Conservation (phyloP, 225 moss, liverwort and hornwort genomes). For the Physcomitrium patens region DNA sequence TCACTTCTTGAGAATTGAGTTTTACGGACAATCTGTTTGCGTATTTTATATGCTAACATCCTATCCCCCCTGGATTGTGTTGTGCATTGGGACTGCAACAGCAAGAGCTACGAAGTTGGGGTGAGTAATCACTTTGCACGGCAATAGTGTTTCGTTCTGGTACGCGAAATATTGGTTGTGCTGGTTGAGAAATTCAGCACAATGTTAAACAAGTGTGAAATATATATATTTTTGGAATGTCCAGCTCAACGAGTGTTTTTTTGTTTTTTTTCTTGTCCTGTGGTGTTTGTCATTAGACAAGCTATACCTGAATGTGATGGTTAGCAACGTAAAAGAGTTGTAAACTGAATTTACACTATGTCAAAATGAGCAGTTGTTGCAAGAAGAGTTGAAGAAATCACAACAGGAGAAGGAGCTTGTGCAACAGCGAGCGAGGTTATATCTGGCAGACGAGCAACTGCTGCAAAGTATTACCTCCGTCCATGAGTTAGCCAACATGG, state of each 20-base stretch:
- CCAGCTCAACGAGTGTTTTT: too few species aligned
- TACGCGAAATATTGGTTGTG: not conserved
- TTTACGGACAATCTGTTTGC: not conserved
- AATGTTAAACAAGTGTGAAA: not conserved
- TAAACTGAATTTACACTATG: not conserved
- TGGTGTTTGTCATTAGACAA: not conserved
- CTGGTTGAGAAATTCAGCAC: not conserved
- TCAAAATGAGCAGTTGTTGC: slow-evolving; percentile 41
- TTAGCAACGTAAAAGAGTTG: not conserved
- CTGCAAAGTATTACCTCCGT: slow-evolving; percentile 44
- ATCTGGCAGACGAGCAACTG: slow-evolving; percentile 50
- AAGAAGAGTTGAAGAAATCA: slow-evolving; percentile 53
- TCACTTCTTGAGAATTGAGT: not conserved
- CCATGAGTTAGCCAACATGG: slow-evolving; percentile 47
- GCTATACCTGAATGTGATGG: not conserved
- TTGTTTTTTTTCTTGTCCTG: not conserved
- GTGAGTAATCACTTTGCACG: slow-evolving; percentile 25
- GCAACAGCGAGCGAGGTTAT: slow-evolving; percentile 48
- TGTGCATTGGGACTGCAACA: slow-evolving; percentile 32
- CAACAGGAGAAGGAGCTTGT: slow-evolving; percentile 49
- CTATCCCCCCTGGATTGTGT: slow-evolving; percentile 10
- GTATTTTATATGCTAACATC: slow-evolving; percentile 27
- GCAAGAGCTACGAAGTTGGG: slow-evolving; percentile 56
- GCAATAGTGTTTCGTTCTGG: not conserved
- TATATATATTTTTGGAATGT: not conserved